phyloP scores from a whole-genome alignment of 768 basidiomycete species.

The Thelephora aurantiotincta region DNA sequence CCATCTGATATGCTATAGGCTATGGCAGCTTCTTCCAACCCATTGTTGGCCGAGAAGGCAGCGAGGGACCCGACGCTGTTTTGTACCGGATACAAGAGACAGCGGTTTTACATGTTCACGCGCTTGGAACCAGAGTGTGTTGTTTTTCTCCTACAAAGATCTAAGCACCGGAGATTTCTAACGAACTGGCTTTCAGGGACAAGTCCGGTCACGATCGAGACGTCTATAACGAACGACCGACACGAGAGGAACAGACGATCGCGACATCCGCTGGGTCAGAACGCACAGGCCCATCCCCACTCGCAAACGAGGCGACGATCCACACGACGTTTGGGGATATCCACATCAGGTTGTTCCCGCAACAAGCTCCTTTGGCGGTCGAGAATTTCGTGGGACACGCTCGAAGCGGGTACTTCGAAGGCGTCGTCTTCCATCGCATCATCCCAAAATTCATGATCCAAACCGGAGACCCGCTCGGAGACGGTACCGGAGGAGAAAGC shows the following conservation, averaged over 20 bases:
- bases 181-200: conserved; percentile 37
- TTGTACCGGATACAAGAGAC: conserved; percentile 86
- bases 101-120: conserved; percentile 91
- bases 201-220: conserved; percentile 77
- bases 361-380: conserved; percentile 86
- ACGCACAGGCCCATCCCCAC: conserved; percentile 45
- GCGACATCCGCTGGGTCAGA: conserved; percentile 45
- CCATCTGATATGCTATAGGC: conserved; percentile 29
- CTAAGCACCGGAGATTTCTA: background rate
- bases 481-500: conserved; percentile 83
- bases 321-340: conserved; percentile 96
- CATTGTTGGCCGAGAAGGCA: conserved; percentile 77
- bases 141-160: background rate
- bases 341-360: conserved; percentile 76
- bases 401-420: conserved; percentile 82
- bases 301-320: conserved; percentile 75
- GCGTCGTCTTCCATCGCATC: conserved; percentile 90
- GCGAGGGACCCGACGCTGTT: conserved; percentile 83
- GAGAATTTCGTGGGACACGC: conserved; percentile 96
- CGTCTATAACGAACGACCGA: conserved; percentile 96
- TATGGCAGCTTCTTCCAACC: conserved; percentile 94
- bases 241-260: conserved; percentile 86
- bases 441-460: conserved; percentile 99
- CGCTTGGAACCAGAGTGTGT: conserved; percentile 80
- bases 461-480: conserved; percentile 89